Percentiles rank a stretch among this genome's conserved stretches.
Conservation (phyloP, 164 flowering plant species). For the Brasenia schreberi region DNA sequence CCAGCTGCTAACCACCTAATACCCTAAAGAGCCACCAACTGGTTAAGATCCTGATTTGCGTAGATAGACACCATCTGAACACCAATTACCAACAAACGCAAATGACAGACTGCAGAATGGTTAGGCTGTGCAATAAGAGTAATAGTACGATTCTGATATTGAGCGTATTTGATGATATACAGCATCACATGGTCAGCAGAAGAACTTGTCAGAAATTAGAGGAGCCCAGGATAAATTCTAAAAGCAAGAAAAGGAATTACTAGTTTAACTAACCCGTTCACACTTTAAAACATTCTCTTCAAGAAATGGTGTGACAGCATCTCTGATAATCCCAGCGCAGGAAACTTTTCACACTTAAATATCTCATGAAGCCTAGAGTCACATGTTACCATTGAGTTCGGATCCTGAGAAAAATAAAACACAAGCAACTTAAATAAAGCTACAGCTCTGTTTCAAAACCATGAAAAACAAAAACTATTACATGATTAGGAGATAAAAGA, state of each 20-base stretch:
- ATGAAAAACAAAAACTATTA: no score
- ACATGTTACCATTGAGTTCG: constrained; percentile 50
- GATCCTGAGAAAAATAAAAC: constrained; percentile 38
- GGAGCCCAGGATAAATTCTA: not conserved
- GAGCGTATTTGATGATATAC: not conserved
- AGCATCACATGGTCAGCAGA: not conserved
- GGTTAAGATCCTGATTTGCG: not conserved
- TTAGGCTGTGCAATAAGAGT: not conserved
- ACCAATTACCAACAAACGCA: not conserved
- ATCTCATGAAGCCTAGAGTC: constrained; percentile 79
- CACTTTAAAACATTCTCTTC: constrained; percentile 18
- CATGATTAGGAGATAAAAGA: no score
- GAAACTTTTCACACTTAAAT: constrained; percentile 65
- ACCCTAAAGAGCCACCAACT: not conserved
- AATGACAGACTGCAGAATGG: not conserved
- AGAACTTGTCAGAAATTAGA: not conserved
- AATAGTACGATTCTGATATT: no score
- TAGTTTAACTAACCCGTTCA: not conserved
- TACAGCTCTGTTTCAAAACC: no score
- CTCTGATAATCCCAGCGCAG: constrained; percentile 55
- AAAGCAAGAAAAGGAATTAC: not conserved
- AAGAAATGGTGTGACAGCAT: constrained; percentile 51
- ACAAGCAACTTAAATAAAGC: no score
- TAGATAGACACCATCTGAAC: not conserved
- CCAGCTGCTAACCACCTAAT: not conserved